phyloP scores from a whole-genome alignment of 805 yeast species.

The Saccharomycopsis synnaedendra region DNA sequence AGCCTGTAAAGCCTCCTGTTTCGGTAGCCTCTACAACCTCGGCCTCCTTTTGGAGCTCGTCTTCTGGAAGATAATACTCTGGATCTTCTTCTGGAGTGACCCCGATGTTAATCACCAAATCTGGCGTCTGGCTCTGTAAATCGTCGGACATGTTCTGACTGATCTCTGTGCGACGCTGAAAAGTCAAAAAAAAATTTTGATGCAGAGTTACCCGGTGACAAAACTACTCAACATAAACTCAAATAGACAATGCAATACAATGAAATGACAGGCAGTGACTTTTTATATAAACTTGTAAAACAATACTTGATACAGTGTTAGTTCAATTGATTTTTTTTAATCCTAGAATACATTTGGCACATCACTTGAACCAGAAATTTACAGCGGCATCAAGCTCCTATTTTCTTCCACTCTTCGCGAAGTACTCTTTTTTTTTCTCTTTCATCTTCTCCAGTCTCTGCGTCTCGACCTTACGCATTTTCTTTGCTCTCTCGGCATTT shows the following conservation, averaged over 20 bases:
- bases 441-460: constrained; percentile 61
- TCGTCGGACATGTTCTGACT: constrained; percentile 26
- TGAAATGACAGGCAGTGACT: too few relatives aligned
- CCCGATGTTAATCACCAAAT: constrained; percentile 60
- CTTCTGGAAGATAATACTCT: constrained; percentile 21
- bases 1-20: constrained; percentile 72
- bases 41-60: constrained; percentile 32
- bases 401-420: constrained; percentile 40
- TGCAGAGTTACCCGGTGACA: too few relatives aligned
- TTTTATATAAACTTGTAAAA: too few relatives aligned
- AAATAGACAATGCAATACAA: too few relatives aligned
- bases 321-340: too few relatives aligned
- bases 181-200: too few relatives aligned
- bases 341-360: too few relatives aligned
- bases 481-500: constrained; percentile 54
- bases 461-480: constrained; percentile 64
- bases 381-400: too few relatives aligned
- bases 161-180: not conserved
- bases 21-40: constrained; percentile 29
- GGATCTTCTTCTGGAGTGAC: constrained; percentile 29
- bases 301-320: too few relatives aligned
- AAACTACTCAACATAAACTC: too few relatives aligned
- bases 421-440: constrained; percentile 80
- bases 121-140: constrained; percentile 77
- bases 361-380: too few relatives aligned